Conservation (phyloP, 208 protist genomes). For the Herpetomonas samuelpessoai region DNA sequence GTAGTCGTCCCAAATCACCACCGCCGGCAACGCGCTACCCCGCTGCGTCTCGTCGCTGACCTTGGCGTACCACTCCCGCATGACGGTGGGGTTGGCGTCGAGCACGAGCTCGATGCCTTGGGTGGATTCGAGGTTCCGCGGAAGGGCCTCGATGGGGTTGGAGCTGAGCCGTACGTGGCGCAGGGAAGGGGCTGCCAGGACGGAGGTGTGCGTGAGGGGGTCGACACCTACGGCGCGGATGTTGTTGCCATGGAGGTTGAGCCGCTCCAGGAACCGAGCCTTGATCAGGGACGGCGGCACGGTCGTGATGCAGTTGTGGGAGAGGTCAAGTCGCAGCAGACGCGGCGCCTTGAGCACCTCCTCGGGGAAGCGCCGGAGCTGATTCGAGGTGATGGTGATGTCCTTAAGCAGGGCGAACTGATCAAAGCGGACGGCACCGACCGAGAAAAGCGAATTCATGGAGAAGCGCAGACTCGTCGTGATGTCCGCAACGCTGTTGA, state of each 20-base stretch:
- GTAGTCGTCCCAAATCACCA: constrained; percentile 79
- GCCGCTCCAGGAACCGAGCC: constrained; percentile 45
- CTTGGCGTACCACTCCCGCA: constrained; percentile 57
- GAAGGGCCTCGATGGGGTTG: constrained; percentile 63
- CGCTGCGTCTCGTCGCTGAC: constrained; percentile 4
- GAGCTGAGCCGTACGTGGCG: constrained; percentile 61
- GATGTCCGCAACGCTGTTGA: constrained; percentile 21
- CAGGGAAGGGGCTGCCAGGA: constrained; percentile 54
- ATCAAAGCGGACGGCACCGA: constrained; percentile 29
- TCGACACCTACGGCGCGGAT: constrained; percentile 44
- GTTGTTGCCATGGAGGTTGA: constrained; percentile 67
- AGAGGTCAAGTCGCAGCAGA: constrained; percentile 67
- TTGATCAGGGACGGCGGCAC: constrained; percentile 33
- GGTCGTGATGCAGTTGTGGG: constrained; percentile 56
- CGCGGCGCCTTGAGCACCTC: constrained; percentile 52
- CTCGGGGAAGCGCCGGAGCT: constrained; percentile 50
- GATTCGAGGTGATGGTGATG: constrained; percentile 55
- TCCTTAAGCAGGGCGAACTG: constrained; percentile 47
- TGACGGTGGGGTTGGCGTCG: constrained; percentile 61
- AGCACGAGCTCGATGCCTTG: constrained; percentile 59
- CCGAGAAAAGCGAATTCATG: constrained; percentile 35
- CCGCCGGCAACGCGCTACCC: constrained; percentile 9
- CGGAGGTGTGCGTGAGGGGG: constrained; percentile 19
- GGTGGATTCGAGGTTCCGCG: constrained; percentile 41
- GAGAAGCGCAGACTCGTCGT: constrained; percentile 28